Conservation (phyloP, 1,284 basidiomycete species). For the Pholiota adiposa region DNA sequence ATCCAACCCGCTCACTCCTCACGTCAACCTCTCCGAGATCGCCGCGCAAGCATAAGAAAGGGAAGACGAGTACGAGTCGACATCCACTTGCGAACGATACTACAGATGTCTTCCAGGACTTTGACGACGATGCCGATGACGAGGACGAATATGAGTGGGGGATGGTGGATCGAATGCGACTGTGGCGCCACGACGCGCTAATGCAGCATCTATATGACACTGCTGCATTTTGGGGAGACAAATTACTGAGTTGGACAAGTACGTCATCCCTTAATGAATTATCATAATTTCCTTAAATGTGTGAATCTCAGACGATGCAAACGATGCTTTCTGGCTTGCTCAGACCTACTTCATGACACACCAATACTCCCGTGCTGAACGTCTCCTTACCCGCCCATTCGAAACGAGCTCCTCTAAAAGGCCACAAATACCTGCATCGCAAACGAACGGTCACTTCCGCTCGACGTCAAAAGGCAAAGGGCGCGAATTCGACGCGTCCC, state of each 20-base stretch:
- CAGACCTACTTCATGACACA: constrained; percentile 96
- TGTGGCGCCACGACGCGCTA: constrained; percentile 97
- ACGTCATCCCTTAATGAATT: constrained; percentile 38
- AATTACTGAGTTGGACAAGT: constrained; percentile 95
- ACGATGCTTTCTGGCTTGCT: constrained; percentile 99
- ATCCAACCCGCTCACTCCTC: constrained; percentile 76
- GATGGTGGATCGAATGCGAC: constrained; percentile 92
- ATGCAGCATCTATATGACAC: constrained; percentile 98
- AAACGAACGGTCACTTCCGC: constrained; percentile 48
- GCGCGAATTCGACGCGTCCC: constrained; percentile 50
- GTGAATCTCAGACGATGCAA: constrained; percentile 68
- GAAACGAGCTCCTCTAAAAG: constrained; percentile 49
- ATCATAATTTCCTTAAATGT: constrained; percentile 4
- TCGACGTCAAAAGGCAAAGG: constrained; percentile 60
- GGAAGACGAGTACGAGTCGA: constrained; percentile 51
- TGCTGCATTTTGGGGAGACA: constrained; percentile 98
- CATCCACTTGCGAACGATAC: constrained; percentile 80
- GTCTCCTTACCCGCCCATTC: constrained; percentile 86
- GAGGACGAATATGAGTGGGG: constrained; percentile 76
- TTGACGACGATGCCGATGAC: constrained; percentile 59
- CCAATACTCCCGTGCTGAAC: constrained; percentile 93
- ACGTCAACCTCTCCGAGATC: constrained; percentile 65
- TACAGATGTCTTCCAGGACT: constrained; percentile 75
- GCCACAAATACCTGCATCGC: constrained; percentile 23
- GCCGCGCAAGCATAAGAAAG: constrained; percentile 53